A percentile compares a stretch with the other conserved stretches of the same genome.
Conservation (phyloP, 305 asterid species). For the Petunia hybrid region DNA sequence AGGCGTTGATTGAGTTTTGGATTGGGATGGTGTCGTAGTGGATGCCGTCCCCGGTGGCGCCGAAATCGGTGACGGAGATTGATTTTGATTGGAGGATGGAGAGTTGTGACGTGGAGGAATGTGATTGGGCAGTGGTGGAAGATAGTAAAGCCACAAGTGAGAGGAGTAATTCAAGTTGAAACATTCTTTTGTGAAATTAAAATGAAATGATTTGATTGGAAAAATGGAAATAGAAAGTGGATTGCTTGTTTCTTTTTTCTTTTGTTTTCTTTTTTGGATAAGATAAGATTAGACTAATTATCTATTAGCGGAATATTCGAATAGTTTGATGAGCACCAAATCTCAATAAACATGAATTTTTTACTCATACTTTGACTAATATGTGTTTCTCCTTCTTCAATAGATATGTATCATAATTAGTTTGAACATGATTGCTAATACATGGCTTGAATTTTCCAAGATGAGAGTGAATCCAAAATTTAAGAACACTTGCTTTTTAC, state of each 20-base stretch:
- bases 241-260: not conserved
- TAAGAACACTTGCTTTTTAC: no score
- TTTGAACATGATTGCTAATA: no score
- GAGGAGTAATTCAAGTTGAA: slow-evolving; percentile 39
- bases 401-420: no score
- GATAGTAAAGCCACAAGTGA: slow-evolving; percentile 1
- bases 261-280: not conserved
- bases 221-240: not conserved
- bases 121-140: slow-evolving; percentile 49
- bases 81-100: slow-evolving; percentile 53
- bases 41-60: slow-evolving; percentile 72
- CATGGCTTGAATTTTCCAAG: no score
- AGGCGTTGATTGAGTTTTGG: slow-evolving; percentile 76
- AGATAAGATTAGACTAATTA: not conserved
- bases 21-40: slow-evolving; percentile 78
- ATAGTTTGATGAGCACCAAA: no score
- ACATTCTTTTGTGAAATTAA: not conserved
- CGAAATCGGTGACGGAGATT: slow-evolving; percentile 70
- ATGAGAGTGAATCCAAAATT: no score
- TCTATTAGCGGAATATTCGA: not conserved
- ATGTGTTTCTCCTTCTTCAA: no score
- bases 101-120: slow-evolving; percentile 54
- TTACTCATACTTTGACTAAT: no score
- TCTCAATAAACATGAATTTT: no score
- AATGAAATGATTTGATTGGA: not conserved